Conservation (phyloP, 441 rosid species). For the Mallotus japonicus region DNA sequence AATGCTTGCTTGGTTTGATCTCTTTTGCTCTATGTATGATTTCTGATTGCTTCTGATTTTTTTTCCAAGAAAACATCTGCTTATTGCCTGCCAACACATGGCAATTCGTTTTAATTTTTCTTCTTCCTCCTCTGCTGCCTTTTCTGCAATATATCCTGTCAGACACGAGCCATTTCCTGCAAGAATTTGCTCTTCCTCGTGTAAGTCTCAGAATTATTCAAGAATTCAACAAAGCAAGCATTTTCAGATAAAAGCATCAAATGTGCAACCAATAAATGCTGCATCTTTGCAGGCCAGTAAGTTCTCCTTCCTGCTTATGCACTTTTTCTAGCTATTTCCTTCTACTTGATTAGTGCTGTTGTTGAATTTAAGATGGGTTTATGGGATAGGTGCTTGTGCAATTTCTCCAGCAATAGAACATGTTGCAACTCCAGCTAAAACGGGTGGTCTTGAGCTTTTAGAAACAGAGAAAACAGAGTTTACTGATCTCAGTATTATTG, state of each 20-base stretch:
- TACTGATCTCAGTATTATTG: constrained; percentile 62
- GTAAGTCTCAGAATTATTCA: constrained; percentile 38
- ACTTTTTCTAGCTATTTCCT: not conserved
- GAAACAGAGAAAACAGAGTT: constrained; percentile 36
- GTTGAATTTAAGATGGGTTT: not conserved
- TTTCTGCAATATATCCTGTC: constrained; percentile 29
- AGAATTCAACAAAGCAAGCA: constrained; percentile 35
- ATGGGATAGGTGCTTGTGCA: constrained; percentile 39
- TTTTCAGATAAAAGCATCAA: constrained; percentile 51
- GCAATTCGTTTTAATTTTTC: constrained; percentile 38
- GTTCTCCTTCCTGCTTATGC: constrained; percentile 19
- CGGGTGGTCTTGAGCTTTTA: constrained; percentile 17
- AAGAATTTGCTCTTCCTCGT: constrained; percentile 31
- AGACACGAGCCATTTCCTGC: constrained; percentile 30
- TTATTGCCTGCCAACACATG: constrained; percentile 24
- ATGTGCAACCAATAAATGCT: constrained; percentile 47
- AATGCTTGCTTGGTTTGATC: too few species aligned
- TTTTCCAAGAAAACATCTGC: not conserved
- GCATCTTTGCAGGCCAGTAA: constrained; percentile 54
- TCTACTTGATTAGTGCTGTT: not conserved
- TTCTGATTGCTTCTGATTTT: not conserved
- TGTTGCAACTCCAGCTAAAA: constrained; percentile 18
- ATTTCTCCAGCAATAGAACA: constrained; percentile 36
- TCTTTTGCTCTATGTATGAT: not conserved
- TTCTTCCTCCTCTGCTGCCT: constrained; percentile 29